Evolutionary conservation across 75 land plant species (phyloP), one percentile per base, ranked within the genome.

Genomic region (Cunninghamia lanceolata): DNA sequence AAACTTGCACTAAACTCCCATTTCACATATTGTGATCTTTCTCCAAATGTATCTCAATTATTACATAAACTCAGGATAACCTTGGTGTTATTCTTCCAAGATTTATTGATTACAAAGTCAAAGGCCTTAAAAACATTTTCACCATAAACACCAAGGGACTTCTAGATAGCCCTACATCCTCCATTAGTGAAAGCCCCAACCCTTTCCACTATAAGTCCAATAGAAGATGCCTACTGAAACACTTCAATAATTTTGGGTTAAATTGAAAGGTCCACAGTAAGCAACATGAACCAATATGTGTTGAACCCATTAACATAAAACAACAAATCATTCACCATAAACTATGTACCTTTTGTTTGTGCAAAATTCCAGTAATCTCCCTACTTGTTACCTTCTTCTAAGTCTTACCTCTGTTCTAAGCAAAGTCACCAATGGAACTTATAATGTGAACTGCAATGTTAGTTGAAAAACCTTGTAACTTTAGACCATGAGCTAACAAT

Each of bases 121-220:
- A n/a, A n/a, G n/a, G n/a, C n/a, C n/a, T 96, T 87, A 90, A 97
- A 97, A 10, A 97, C 97, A 7, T 92, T 87, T 82, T 97, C 99
- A 83, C 95, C 99, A 70, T 95, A 95, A 59, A 91, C 93, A 15
- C 94, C 92, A n/a, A 97, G 99, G 30, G 94, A 91, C 39, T 85
- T 91, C 91, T 97, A 96, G 86, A 97, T 92, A 74, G 97, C 99
- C 76, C 93, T 86, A 92, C 95, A 95, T 28, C 95, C 93, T 34
- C 97, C 97, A 84, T 96, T 98, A 77, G 91, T 93, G 91, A 98
- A 98, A 83, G 98, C 98, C 99, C 99, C 96, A n/a, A 96, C 96
- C 84, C 99, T 87, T 68, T 93, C 92, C 30, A 98, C 96, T 3
- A 91, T 93, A 38, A 98, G 90, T 4, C 99, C 98, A 4, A 91